Evolutionary conservation across 805 yeast species (phyloP).

Genomic region (Metschnikowia reukaufii): DNA sequence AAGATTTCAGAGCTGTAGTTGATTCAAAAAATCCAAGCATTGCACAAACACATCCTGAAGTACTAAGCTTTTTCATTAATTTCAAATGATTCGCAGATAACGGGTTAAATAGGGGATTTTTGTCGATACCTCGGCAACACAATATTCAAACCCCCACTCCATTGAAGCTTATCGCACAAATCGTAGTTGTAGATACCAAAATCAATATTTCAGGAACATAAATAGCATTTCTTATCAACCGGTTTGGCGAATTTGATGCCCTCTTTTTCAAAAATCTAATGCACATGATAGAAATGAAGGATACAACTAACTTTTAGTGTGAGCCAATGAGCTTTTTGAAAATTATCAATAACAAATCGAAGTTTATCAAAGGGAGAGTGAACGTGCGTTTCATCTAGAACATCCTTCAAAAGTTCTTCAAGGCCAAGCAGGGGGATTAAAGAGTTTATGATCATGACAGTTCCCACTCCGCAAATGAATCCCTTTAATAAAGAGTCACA

Average conservation of each 20-base stretch:
- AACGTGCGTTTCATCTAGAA: conserved; percentile 37
- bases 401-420: conserved; percentile 39
- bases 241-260: conserved; percentile 13
- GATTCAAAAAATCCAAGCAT: conserved; percentile 90
- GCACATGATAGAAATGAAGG: conserved; percentile 51
- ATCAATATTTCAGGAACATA: conserved; percentile 84
- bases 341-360: conserved; percentile 52
- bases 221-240: conserved; percentile 38
- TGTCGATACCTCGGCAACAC: conserved; percentile 47
- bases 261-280: conserved; percentile 39
- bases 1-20: conserved; percentile 85
- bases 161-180: conserved; percentile 48
- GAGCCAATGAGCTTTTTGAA: conserved; percentile 49
- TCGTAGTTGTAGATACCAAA: conserved; percentile 63
- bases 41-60: conserved; percentile 73
- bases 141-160: conserved; percentile 62
- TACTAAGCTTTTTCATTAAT: conserved; percentile 57
- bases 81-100: conserved; percentile 48
- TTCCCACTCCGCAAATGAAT: conserved; percentile 45
- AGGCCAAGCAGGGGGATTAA: conserved; percentile 72
- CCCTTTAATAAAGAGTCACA: conserved; percentile 43
- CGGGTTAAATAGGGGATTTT: conserved; percentile 54
- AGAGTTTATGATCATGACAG: conserved; percentile 58
- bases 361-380: conserved; percentile 71
- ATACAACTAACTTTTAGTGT: conserved; percentile 60